A percentile compares a stretch with the other conserved stretches of the same genome.
These are phyloP conservation scores for Exobasidium cylindrosporum DNA, from an alignment of 1,284 basidiomycete species.

Conservation along the genomic window DNA sequence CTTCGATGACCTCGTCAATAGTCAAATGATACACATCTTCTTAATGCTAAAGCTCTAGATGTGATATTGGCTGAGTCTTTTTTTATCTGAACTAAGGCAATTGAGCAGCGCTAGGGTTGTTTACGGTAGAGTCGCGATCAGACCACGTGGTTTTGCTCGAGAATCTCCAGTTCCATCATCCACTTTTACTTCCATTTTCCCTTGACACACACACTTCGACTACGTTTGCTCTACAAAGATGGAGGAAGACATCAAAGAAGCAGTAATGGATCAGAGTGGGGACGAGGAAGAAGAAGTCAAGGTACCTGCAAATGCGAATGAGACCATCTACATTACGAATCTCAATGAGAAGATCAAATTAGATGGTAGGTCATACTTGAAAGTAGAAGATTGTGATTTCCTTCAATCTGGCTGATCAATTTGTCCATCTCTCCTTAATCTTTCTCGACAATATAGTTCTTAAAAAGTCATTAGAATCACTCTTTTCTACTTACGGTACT, in stretches of 20 bases:
- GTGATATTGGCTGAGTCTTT: no score
- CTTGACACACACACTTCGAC: background rate
- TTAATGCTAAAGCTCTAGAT: no score
- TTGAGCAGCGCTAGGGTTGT: no score
- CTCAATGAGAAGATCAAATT: constrained; percentile 94
- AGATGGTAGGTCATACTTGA: constrained; percentile 22
- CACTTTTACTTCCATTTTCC: no score
- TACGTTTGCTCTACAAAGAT: no score
- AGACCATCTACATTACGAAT: constrained; percentile 92
- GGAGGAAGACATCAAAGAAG: background rate
- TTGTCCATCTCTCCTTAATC: constrained; percentile 16
- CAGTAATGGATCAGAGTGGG: background rate
- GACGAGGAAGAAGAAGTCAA: background rate
- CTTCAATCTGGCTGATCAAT: no score
- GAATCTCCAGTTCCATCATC: no score
- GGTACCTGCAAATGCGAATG: constrained; percentile 6
- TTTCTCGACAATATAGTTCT: constrained; percentile 62
- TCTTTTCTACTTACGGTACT: constrained; percentile 90
- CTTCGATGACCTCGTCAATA: no score
- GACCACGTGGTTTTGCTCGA: no score
- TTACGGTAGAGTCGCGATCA: no score
- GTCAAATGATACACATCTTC: no score
- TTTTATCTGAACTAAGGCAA: no score
- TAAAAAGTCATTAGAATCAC: constrained; percentile 77
- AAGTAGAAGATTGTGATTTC: background rate